Percentiles rank a stretch among this genome's conserved stretches.
phyloP scores from a whole-genome alignment of 2,329 filamentous ascomycete species.

The Aspergillus udagawae region DNA sequence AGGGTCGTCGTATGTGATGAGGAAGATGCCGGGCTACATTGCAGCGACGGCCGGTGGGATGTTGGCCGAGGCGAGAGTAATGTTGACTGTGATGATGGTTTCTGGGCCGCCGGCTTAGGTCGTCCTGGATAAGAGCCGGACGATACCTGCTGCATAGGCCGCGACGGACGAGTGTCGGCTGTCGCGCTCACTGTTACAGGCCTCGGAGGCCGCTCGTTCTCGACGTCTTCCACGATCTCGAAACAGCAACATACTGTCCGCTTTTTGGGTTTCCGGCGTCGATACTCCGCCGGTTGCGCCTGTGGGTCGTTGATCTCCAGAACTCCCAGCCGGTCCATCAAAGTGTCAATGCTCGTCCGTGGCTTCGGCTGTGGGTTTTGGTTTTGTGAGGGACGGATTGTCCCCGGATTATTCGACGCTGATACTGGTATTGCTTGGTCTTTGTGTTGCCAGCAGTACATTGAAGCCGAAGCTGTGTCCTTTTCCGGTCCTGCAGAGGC shows the following conservation, averaged over 20 bases:
- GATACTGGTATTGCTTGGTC: constrained; percentile 61
- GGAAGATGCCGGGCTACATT: neutral
- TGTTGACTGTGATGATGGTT: constrained; percentile 1
- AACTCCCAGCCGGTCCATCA: constrained; percentile 74
- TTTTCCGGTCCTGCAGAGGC: constrained; percentile 35
- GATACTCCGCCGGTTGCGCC: constrained; percentile 7
- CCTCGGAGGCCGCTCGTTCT: constrained; percentile 20
- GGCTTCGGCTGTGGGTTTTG: constrained; percentile 50
- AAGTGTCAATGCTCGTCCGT: constrained; percentile 80
- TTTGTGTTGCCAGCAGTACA: constrained; percentile 94
- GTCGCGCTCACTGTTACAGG: constrained; percentile 10
- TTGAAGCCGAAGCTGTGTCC: constrained; percentile 31
- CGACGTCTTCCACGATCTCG: constrained; percentile 23
- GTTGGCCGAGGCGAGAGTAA: constrained; percentile 4
- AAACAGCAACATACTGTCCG: constrained; percentile 34
- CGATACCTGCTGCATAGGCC: constrained; percentile 9
- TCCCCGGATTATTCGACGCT: constrained; percentile 24
- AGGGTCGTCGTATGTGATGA: constrained; percentile 44
- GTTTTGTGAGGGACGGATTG: constrained; percentile 25
- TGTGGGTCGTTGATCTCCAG: constrained; percentile 55
- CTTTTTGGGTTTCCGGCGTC: constrained; percentile 8
- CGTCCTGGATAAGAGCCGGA: neutral
- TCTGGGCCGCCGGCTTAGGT: neutral
- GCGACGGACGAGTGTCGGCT: constrained; percentile 11
- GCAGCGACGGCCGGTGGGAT: neutral